phyloP scores from a whole-genome alignment of 805 yeast species.

The Tetrapisispora nanseiensis region DNA sequence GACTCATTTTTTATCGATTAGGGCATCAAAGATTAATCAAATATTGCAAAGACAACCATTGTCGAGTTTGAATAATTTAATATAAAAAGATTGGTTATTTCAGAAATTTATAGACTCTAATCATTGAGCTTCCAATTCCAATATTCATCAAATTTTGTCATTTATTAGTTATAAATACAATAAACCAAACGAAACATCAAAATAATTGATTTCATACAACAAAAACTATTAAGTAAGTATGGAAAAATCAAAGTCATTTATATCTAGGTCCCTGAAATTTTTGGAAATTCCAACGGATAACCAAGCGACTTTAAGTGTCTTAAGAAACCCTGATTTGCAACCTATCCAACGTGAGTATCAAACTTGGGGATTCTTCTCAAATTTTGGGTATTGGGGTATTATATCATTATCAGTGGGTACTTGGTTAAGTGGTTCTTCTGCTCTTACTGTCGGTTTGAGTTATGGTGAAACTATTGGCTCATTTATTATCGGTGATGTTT shows the following conservation, averaged over 20 bases:
- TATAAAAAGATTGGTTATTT: no score
- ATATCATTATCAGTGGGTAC: conserved; percentile 37
- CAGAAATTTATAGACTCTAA: no score
- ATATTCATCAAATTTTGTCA: no score
- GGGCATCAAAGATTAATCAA: no score
- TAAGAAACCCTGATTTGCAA: conserved; percentile 29
- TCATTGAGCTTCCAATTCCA: no score
- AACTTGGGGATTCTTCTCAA: conserved; percentile 34
- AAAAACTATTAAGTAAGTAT: neutral
- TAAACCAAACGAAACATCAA: neutral
- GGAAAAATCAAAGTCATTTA: neutral
- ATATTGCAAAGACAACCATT: no score
- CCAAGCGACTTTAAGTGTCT: conserved; percentile 23
- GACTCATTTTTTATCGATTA: no score
- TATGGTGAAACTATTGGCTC: conserved; percentile 39
- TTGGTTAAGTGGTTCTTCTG: conserved; percentile 38
- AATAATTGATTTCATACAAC: neutral
- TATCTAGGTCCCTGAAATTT: conserved; percentile 5
- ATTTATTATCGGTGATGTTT: conserved; percentile 37
- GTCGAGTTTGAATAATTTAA: no score
- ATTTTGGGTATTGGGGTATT: conserved; percentile 38
- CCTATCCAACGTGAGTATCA: conserved; percentile 23
- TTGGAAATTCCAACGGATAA: conserved; percentile 28
- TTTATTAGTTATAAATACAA: no score
- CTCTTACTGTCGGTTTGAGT: conserved; percentile 36